Evolutionary conservation across 306 rosid species (phyloP), one percentile per base, ranked within the genome.

Genomic region (Cicer yamashitae): DNA sequence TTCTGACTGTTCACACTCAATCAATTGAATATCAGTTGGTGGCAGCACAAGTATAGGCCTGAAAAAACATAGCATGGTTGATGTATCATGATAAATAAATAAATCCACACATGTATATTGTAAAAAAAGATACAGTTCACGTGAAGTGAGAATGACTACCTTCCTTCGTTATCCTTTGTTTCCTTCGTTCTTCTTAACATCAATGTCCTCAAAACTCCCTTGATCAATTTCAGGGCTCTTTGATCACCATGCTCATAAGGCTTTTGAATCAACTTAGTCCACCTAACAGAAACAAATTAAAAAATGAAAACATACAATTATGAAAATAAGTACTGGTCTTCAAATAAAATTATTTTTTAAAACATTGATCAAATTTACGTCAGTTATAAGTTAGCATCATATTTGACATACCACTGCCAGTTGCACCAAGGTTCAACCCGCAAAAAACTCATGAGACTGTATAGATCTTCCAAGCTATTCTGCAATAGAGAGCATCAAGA

Each of bases 371-470:
- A 65, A 40, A 72, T 58, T 48, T 38, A 25, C 20, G 20, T 13
- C 3, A 10, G 18, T 41, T 7, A 13, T 12, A 53, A 83, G 59
- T 59, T 22, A 59, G 68, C 43, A 48, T 37, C 34, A 38, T 11
- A 46, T 50, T 14, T 52, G 76, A 44, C 88, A 48, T 88, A 93
- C 98, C 97, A 93, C 44, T 86, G 84, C 90, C 84, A 89, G 71
- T 82, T 91, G 91, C 97, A 88, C 98, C 97, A 93, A 60, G 97
- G 98, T 78, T 93, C 96, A 77, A 89, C 92, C 40, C 84, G 91
- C 91, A 93, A 82, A 88, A 93, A 93, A 83, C 88, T 74, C 46
- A 91, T 47, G 73, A 93, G 92, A 81, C 98, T 88, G 85, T 61
- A 91, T 74, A 93, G 85, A 75, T 93, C 98, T 85, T 93, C 98